A percentile compares a stretch with the other conserved stretches of the same genome.
Conservation (phyloP, 225 moss, liverwort and hornwort species). For the Pleurozium schreberi region DNA sequence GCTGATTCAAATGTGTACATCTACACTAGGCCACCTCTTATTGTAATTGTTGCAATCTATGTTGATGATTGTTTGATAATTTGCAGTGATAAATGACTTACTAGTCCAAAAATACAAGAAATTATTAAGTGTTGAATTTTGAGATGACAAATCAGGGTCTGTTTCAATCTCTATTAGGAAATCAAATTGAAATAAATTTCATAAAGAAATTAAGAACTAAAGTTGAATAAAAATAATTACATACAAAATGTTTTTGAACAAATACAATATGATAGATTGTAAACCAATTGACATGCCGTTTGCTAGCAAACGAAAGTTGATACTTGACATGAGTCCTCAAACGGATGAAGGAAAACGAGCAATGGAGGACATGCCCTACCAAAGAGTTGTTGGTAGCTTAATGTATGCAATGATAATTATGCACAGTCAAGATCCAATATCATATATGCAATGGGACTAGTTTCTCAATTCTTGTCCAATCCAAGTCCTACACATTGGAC, state of each 20-base stretch:
- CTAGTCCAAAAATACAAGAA: not conserved
- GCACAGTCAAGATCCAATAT: fast-evolving
- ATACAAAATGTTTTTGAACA: not conserved
- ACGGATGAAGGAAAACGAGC: not conserved
- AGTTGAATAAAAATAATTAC: not conserved
- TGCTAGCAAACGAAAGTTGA: not conserved
- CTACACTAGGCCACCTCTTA: not conserved
- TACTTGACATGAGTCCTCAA: not conserved
- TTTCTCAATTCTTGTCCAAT: not conserved
- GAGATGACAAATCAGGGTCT: not conserved
- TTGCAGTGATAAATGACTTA: not conserved
- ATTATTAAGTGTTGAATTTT: not conserved
- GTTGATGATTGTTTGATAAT: not conserved
- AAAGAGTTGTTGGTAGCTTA: not conserved
- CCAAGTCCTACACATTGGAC: not conserved
- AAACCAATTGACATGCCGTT: not conserved
- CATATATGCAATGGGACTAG: not conserved
- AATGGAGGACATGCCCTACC: not conserved
- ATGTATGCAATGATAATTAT: not conserved
- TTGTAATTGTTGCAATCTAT: not conserved
- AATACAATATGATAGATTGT: not conserved
- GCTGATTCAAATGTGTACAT: not conserved
- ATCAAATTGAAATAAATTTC: not conserved
- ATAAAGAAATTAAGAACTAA: not conserved
- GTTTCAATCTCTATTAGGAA: not conserved